Conservation (phyloP, 1,284 basidiomycete genomes). For the Malassezia japonica region DNA sequence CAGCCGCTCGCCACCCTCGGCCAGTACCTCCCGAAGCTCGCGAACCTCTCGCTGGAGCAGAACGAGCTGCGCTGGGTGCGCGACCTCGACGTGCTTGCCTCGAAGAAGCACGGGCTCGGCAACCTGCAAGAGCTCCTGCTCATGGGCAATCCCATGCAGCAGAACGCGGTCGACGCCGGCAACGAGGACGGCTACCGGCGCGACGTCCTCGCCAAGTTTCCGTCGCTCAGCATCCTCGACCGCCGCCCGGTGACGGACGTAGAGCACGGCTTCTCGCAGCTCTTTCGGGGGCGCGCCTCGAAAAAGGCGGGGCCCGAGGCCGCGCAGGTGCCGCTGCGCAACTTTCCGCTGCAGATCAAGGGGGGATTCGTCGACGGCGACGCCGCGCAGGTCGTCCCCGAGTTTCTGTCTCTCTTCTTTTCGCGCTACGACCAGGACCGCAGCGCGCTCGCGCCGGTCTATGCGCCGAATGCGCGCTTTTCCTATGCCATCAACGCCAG, state of each 20-base stretch:
- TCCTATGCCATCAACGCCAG: constrained; percentile 73
- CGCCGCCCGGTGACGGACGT: constrained; percentile 59
- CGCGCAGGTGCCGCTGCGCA: constrained; percentile 42
- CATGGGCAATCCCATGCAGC: constrained; percentile 67
- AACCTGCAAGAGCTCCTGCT: constrained; percentile 60
- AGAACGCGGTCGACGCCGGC: constrained; percentile 59
- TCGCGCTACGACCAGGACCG: constrained; percentile 71
- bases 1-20: constrained; percentile 19
- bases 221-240: constrained; percentile 50
- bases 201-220: constrained; percentile 28
- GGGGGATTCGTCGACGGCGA: constrained; percentile 65
- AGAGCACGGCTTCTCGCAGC: constrained; percentile 61
- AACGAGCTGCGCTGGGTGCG: constrained; percentile 46
- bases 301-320: constrained; percentile 29
- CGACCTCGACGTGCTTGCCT: constrained; percentile 30
- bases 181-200: constrained; percentile 54
- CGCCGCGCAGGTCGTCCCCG: constrained; percentile 57
- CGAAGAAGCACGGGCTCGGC: constrained; percentile 19
- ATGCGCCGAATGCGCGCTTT: constrained; percentile 74
- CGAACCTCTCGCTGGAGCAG: constrained; percentile 65
- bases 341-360: constrained; percentile 64
- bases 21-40: constrained; percentile 52
- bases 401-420: constrained; percentile 67
- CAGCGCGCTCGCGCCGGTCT: constrained; percentile 60
- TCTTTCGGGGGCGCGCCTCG: constrained; percentile 50